These are phyloP conservation scores for Microsporum canis DNA, from an alignment of 2,329 filamentous ascomycete species.

Conservation along the genomic window DNA sequence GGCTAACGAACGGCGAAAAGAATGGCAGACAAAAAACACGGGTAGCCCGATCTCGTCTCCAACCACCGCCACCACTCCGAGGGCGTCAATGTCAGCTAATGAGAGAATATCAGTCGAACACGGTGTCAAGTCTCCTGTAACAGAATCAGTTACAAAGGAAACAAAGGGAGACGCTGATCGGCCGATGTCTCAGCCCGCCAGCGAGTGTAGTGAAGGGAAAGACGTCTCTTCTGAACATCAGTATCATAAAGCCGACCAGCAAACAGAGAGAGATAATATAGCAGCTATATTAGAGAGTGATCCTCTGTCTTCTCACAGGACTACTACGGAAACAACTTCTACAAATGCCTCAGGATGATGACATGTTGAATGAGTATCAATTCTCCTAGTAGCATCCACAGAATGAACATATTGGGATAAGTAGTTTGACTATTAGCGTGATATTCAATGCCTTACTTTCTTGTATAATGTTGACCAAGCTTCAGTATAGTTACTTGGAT, in stretches of 20 bases:
- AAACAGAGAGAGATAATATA: neutral
- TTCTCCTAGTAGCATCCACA: neutral
- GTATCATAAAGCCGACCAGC: neutral
- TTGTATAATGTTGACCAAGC: neutral
- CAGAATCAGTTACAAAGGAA: slow-evolving; percentile 11
- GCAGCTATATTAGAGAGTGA: neutral
- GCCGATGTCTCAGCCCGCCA: neutral
- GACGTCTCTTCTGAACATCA: neutral
- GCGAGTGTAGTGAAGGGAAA: neutral
- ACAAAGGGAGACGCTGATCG: neutral
- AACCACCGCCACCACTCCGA: slow-evolving; percentile 1
- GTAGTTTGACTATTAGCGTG: neutral
- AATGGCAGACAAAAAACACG: slow-evolving; percentile 34
- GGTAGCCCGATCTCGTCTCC: slow-evolving; percentile 8
- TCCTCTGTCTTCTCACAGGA: neutral
- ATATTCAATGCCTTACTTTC: neutral
- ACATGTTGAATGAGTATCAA: neutral
- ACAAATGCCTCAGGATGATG: neutral
- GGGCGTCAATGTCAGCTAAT: slow-evolving; percentile 5
- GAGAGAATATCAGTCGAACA: neutral
- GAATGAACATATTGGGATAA: neutral
- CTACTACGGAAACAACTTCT: neutral
- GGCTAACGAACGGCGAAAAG: slow-evolving; percentile 41
- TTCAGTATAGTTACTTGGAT: too few relatives aligned
- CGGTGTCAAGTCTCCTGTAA: neutral